Conservation (phyloP, 2,329 filamentous ascomycete species). For the Ilyonectria mors-panacis region DNA sequence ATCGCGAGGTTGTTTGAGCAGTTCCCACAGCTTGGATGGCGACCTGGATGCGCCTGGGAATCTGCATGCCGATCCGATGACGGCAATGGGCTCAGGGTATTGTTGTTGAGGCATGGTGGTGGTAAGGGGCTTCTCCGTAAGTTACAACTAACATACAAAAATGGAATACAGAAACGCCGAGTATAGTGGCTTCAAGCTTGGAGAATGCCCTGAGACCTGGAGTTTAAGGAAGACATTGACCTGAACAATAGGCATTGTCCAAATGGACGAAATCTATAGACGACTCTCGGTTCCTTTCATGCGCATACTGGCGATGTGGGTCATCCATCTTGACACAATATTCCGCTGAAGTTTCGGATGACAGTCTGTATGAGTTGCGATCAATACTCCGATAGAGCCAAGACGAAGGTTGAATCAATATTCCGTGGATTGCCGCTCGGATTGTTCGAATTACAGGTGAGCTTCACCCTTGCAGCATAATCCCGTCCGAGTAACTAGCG, state of each 20-base stretch:
- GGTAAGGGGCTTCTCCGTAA: constrained; percentile 12
- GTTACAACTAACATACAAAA: constrained; percentile 12
- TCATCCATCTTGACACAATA: constrained; percentile 6
- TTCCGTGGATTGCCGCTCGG: constrained; percentile 7
- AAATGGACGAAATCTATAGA: constrained; percentile 12
- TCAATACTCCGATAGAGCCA: background rate
- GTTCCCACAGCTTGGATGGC: constrained; percentile 16
- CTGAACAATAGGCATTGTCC: background rate
- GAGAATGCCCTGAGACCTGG: constrained; percentile 21
- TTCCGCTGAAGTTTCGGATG: constrained; percentile 3
- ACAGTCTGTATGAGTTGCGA: background rate
- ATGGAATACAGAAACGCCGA: constrained; percentile 3
- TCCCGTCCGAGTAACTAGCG: constrained; percentile 7
- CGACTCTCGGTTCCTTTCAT: background rate
- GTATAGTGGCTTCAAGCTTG: constrained; percentile 2
- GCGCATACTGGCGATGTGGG: background rate
- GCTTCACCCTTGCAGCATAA: background rate
- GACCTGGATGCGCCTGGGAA: constrained; percentile 16
- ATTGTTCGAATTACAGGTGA: background rate
- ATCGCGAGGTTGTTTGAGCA: constrained; percentile 10
- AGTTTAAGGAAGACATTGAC: constrained; percentile 18
- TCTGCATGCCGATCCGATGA: constrained; percentile 14
- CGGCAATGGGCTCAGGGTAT: constrained; percentile 16
- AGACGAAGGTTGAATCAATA: background rate
- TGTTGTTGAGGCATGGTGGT: constrained; percentile 20